Percentiles rank a stretch among this genome's conserved stretches.
Conservation (phyloP, 805 yeast genomes). For the Teunomyces stri region DNA sequence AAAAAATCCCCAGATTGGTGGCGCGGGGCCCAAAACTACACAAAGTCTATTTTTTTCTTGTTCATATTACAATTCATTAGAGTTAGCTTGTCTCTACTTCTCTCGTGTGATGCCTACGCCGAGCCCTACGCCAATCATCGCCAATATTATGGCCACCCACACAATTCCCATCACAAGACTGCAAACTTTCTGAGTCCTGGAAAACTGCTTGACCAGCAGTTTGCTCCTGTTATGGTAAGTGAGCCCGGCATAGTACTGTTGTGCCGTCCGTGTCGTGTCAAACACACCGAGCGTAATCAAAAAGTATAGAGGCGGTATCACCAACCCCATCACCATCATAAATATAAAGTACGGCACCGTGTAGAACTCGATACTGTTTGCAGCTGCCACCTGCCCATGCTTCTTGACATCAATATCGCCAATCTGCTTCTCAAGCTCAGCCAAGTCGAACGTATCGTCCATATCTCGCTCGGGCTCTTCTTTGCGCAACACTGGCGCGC, state of each 20-base stretch:
- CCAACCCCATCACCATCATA: constrained; percentile 31
- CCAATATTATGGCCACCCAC: constrained; percentile 32
- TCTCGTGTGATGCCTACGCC: constrained; percentile 23
- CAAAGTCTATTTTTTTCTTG: not conserved
- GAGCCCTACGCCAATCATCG: constrained; percentile 41
- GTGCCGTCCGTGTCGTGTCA: constrained; percentile 24
- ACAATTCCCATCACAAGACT: constrained; percentile 30
- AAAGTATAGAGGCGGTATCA: constrained; percentile 40
- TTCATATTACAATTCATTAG: not conserved
- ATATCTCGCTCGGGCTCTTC: not conserved
- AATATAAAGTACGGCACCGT: constrained; percentile 14
- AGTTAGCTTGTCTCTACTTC: not conserved
- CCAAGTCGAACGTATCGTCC: constrained; percentile 7
- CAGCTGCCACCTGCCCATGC: not conserved
- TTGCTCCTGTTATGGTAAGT: constrained; percentile 11
- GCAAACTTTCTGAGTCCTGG: constrained; percentile 27
- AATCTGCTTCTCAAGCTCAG: constrained; percentile 12
- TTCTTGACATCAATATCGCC: constrained; percentile 2
- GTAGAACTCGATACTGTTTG: constrained; percentile 1
- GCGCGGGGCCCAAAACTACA: not conserved
- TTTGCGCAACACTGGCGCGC: not conserved
- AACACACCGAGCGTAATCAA: constrained; percentile 34
- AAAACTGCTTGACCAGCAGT: constrained; percentile 15
- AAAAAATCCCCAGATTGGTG: constrained; percentile 1
- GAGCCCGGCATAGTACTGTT: constrained; percentile 19